Percentiles rank a stretch among this genome's conserved stretches.
Conservation (phyloP, 208 protist species). For the Lotmaria passim region DNA sequence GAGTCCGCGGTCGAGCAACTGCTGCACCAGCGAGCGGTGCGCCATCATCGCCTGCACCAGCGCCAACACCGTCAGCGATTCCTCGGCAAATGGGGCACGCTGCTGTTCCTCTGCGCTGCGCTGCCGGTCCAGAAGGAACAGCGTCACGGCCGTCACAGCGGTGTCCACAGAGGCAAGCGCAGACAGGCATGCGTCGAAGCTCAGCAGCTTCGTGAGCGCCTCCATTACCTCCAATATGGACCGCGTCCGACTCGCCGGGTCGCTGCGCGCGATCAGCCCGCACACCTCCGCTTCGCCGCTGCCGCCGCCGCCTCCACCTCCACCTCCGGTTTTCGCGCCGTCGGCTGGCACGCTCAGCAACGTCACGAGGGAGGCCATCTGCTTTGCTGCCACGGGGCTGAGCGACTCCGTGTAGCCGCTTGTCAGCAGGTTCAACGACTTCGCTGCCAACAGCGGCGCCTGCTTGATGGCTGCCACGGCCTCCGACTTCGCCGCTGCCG, state of each 20-base stretch:
- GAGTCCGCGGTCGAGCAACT: conserved; percentile 77
- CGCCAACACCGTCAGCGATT: conserved; percentile 18
- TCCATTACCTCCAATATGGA: conserved; percentile 41
- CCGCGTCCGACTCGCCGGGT: background rate
- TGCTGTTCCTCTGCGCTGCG: background rate
- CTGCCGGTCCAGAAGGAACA: conserved; percentile 28
- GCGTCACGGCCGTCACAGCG: conserved; percentile 29
- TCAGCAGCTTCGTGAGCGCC: conserved; percentile 28
- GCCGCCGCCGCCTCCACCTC: too few relatives aligned
- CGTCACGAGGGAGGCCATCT: conserved; percentile 19
- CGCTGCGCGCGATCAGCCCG: background rate
- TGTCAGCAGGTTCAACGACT: conserved; percentile 25
- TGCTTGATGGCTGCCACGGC: background rate
- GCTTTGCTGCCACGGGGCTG: conserved; percentile 12
- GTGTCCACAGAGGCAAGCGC: conserved; percentile 31
- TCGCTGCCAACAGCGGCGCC: conserved; percentile 24
- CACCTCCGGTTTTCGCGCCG: background rate
- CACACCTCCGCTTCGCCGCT: too few relatives aligned
- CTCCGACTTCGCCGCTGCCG: background rate
- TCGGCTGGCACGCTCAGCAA: background rate
- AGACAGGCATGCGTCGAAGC: conserved; percentile 33
- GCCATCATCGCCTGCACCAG: conserved; percentile 42
- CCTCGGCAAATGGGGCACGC: conserved; percentile 1
- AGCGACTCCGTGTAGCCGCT: conserved; percentile 24
- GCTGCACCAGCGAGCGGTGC: conserved; percentile 58